Evolutionary conservation across 2,329 filamentous ascomycete genomes (phyloP).

Genomic region (Calonectria ilicicola): DNA sequence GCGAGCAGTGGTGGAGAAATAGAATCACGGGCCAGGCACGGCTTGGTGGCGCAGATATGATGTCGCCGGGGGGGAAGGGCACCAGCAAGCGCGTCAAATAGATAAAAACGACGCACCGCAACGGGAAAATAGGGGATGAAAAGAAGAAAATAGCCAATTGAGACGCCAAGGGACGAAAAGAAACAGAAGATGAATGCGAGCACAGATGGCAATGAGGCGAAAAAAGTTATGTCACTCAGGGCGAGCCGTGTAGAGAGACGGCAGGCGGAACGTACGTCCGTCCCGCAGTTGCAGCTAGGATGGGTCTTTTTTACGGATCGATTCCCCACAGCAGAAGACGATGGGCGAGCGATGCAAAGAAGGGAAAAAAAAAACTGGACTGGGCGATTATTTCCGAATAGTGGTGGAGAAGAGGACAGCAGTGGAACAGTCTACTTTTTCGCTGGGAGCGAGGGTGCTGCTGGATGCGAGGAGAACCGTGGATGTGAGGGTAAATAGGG

Average conservation of each 20-base stretch:
- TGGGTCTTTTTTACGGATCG: slow-evolving; percentile 1
- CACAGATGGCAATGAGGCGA: not conserved
- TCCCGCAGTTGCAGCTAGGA: slow-evolving; percentile 7
- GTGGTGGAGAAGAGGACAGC: not conserved
- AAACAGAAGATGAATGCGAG: not conserved
- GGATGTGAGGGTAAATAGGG: not conserved
- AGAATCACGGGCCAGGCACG: not conserved
- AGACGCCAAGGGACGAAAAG: not conserved
- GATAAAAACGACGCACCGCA: not conserved
- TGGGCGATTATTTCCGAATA: not conserved
- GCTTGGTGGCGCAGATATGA: not conserved
- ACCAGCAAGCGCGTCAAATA: not conserved
- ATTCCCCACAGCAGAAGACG: not conserved
- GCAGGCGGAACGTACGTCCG: not conserved
- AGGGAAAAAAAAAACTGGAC: not conserved
- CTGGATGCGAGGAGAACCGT: too few species aligned
- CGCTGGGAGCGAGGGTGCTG: not conserved
- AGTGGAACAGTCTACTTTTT: not conserved
- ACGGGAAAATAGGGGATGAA: not conserved
- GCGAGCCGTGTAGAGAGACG: not conserved
- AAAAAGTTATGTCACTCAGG: slow-evolving; percentile 4
- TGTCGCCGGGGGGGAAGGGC: not conserved
- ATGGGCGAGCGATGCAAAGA: not conserved
- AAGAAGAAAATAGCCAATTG: not conserved
- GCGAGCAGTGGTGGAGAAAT: not conserved